phyloP scores from a whole-genome alignment of 306 rosid species.

The Dryas drummondii region DNA sequence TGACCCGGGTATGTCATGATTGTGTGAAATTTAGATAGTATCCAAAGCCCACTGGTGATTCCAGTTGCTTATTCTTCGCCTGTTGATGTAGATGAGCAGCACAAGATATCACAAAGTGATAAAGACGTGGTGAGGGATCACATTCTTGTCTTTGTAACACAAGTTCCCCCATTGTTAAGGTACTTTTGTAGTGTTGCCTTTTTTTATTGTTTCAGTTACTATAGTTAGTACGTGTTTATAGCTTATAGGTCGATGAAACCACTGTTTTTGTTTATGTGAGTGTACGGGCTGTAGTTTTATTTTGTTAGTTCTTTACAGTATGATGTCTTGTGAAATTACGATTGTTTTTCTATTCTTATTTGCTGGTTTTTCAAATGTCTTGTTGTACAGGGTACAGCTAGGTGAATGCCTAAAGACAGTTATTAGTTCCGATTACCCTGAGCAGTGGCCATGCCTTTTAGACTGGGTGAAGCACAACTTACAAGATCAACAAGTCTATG shows the following conservation, averaged over 20 bases:
- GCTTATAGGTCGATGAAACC: not conserved
- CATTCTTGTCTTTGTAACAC: slow-evolving; percentile 73
- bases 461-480: slow-evolving; percentile 94
- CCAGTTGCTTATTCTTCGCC: slow-evolving; percentile 17
- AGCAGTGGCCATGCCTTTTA: slow-evolving; percentile 93
- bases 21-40: slow-evolving; percentile 13
- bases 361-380: slow-evolving; percentile 9
- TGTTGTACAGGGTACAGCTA: slow-evolving; percentile 70
- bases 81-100: slow-evolving; percentile 59
- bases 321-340: not conserved
- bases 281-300: not conserved
- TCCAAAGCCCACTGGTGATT: not conserved
- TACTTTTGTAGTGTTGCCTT: slow-evolving; percentile 19
- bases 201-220: not conserved
- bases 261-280: not conserved
- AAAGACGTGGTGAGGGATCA: slow-evolving; percentile 79
- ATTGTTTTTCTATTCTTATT: not conserved
- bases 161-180: slow-evolving; percentile 93
- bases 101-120: slow-evolving; percentile 69
- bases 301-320: not conserved
- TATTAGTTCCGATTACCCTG: slow-evolving; percentile 88
- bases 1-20: slow-evolving; percentile 58
- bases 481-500: slow-evolving; percentile 86
- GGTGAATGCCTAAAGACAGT: slow-evolving; percentile 97
- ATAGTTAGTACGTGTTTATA: not conserved